phyloP scores from a whole-genome alignment of 1,284 basidiomycete genomes.

The Ceratobasidium sp. region DNA sequence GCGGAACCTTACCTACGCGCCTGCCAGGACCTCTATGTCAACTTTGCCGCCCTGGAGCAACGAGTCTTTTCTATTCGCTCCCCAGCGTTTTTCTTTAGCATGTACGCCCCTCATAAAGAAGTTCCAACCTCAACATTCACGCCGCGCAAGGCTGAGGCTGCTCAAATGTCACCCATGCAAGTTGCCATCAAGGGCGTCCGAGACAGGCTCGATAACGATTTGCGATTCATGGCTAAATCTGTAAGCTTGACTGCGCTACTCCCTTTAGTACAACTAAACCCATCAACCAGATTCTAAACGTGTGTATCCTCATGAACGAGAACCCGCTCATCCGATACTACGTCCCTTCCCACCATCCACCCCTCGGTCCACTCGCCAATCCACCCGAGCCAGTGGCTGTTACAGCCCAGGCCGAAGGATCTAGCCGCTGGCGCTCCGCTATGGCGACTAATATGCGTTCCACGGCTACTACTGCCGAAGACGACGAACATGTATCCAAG shows the following conservation, averaged over 20 bases:
- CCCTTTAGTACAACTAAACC: background rate
- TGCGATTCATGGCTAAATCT: slow-evolving; percentile 75
- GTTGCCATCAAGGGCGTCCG: slow-evolving; percentile 62
- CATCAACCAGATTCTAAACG: slow-evolving; percentile 79
- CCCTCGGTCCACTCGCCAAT: slow-evolving; percentile 87
- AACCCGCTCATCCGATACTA: slow-evolving; percentile 97
- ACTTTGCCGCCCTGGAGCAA: slow-evolving; percentile 89
- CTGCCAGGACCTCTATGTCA: slow-evolving; percentile 87
- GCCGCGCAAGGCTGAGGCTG: slow-evolving; percentile 33
- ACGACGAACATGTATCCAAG: slow-evolving; percentile 72
- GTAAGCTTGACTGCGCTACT: slow-evolving; percentile 59
- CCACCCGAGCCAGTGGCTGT: slow-evolving; percentile 65
- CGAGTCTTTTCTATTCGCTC: slow-evolving; percentile 83
- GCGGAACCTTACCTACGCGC: slow-evolving; percentile 78
- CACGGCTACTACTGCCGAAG: slow-evolving; percentile 39
- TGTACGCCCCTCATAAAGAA: slow-evolving; percentile 83
- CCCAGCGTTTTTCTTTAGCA: slow-evolving; percentile 85
- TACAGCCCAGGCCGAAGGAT: slow-evolving; percentile 69
- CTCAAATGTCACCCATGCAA: slow-evolving; percentile 62
- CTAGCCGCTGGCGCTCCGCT: slow-evolving; percentile 71
- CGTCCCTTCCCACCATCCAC: slow-evolving; percentile 83
- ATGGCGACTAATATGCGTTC: slow-evolving; percentile 45
- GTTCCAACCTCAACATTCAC: slow-evolving; percentile 58
- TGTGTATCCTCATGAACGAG: slow-evolving; percentile 93
- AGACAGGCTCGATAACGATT: slow-evolving; percentile 82